These are phyloP conservation scores for Cutaneotrichosporon cyanovorans DNA, from an alignment of 1,284 basidiomycete genomes.

Conservation along the genomic window DNA sequence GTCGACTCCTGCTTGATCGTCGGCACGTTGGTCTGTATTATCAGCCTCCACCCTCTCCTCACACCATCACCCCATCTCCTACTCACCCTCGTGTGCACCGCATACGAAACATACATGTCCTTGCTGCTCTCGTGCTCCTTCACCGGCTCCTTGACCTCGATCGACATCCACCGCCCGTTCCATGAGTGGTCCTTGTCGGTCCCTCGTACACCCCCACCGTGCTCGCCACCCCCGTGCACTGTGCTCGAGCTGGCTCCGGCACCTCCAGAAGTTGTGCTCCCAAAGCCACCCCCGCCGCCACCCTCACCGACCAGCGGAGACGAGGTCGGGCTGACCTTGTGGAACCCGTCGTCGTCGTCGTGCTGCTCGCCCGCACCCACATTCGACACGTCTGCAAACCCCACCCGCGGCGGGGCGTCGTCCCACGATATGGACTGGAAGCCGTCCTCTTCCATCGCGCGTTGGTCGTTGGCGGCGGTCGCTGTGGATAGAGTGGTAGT, in stretches of 20 bases:
- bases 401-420: constrained; percentile 29
- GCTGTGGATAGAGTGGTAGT: background rate
- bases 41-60: background rate
- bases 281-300: background rate
- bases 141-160: constrained; percentile 80
- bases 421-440: constrained; percentile 45
- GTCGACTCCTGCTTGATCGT: constrained; percentile 48
- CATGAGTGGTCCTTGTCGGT: constrained; percentile 49
- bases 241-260: constrained; percentile 7
- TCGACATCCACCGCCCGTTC: constrained; percentile 72
- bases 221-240: background rate
- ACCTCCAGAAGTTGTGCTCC: background rate
- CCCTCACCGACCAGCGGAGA: constrained; percentile 6
- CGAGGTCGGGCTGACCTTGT: constrained; percentile 30
- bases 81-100: constrained; percentile 77
- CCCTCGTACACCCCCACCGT: background rate
- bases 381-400: constrained; percentile 20
- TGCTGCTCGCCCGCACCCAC: constrained; percentile 20
- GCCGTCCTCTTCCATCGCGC: constrained; percentile 36
- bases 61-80: background rate
- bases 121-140: constrained; percentile 94
- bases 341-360: constrained; percentile 37
- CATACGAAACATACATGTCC: constrained; percentile 91
- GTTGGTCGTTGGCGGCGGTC: constrained; percentile 7
- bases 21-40: constrained; percentile 38